A percentile compares a stretch with the other conserved stretches of the same genome.
phyloP scores from a whole-genome alignment of 805 yeast species.

The Blastobotrys terrestris region DNA sequence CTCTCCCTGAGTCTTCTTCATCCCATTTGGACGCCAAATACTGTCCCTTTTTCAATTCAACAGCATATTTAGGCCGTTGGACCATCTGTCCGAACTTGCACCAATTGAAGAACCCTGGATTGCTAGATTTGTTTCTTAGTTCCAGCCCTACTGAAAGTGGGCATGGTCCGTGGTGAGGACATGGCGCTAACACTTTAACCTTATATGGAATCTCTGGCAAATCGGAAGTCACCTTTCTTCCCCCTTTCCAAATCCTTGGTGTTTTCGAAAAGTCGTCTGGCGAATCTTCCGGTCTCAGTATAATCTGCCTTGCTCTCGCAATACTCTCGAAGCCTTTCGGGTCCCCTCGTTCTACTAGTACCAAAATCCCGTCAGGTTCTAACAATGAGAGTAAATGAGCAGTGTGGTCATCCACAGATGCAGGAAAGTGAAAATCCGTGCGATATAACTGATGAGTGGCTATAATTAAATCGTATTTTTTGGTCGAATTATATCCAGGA shows the following conservation, averaged over 20 bases:
- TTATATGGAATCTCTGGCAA: constrained; percentile 37
- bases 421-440: constrained; percentile 55
- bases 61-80: constrained; percentile 68
- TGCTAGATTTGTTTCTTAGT: constrained; percentile 10
- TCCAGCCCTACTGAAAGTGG: constrained; percentile 75
- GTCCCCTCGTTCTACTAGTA: constrained; percentile 81
- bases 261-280: constrained; percentile 25
- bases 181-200: constrained; percentile 75
- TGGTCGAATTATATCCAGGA: constrained; percentile 36
- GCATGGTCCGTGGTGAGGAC: constrained; percentile 79
- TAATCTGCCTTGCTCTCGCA: constrained; percentile 84
- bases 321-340: constrained; percentile 83
- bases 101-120: constrained; percentile 43
- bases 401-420: constrained; percentile 63
- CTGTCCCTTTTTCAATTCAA: constrained; percentile 81
- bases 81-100: constrained; percentile 70
- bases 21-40: constrained; percentile 68
- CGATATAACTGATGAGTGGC: constrained; percentile 72
- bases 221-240: neutral
- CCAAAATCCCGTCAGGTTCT: constrained; percentile 73
- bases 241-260: constrained; percentile 12
- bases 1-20: constrained; percentile 48
- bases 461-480: constrained; percentile 72
- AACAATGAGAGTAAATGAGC: constrained; percentile 54
- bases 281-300: constrained; percentile 67